Base-by-base conservation (phyloP, 1,139 yeast genomes). In the Kurtzmaniella quercitrusa region DNA sequence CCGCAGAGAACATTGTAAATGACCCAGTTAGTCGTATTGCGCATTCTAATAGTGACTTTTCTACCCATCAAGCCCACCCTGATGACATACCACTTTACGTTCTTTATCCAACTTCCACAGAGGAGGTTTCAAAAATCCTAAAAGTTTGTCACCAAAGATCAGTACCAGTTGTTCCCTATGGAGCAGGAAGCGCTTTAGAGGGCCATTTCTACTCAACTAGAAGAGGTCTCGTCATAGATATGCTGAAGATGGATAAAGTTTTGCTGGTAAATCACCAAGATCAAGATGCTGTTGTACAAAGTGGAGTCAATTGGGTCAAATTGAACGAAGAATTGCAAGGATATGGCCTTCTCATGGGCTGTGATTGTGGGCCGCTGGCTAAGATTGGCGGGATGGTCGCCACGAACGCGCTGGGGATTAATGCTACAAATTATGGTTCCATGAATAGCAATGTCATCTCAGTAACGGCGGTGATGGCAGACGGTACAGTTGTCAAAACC, bases 101-200 rank as follows among this genome's bases (percentile, higher is more conserved):
- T 6, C 50, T 70, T 2, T 71, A 68, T 42, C 71, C 73, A 0
- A 49, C 47, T 5, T 50, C 68, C 3, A 71, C 76, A 0, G 61
- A 65, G 38, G 62, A 69, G 42, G 73, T 71, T 1, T 64, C 73
- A 3, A 49, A 55, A 36, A 53, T 63, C 6, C 57, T 71, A 65
- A 62, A 60, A 42, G 54, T 68, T 5, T 56, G 66, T 38, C 59
- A 66, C 47, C 48, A 63, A 38, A 62, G 60, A 48, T 55, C 51
- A 23, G 74, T 71, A 0, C 77, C 77, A 1, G 71, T 70, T 18
- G 85, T 88, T 21, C 95, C 96, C 5, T 87, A 75, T 55, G 76
- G 88, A 2, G 77, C 76, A 0, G 76, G 76, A 0, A 66, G 76
- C 0, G 67, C 75, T 3, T 52, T 71, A 19, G 77, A 71, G 47